phyloP scores from a whole-genome alignment of 148 eudicot species.

The Persicaria tinctoria region DNA sequence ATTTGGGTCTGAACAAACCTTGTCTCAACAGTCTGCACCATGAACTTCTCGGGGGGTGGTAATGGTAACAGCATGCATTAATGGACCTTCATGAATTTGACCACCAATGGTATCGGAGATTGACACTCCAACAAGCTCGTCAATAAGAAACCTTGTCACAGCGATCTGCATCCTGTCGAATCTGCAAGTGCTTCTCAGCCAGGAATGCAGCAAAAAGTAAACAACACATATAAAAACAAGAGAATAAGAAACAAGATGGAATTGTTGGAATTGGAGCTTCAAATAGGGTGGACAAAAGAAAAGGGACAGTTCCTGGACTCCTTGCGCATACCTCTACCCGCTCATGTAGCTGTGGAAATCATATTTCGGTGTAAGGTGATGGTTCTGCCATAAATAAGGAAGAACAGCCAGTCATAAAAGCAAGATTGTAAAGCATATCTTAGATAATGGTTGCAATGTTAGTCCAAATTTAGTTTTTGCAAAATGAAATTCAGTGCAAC shows the following conservation, averaged over 20 bases:
- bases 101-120: not conserved
- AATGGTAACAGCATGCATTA: conserved; percentile 16
- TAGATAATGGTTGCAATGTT: not conserved
- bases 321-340: conserved; percentile 61
- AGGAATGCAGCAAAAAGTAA: conserved; percentile 14
- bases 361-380: conserved; percentile 82
- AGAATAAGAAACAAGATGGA: not conserved
- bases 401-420: not conserved
- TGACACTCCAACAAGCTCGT: conserved; percentile 53
- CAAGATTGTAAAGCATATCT: not conserved
- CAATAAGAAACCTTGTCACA: conserved; percentile 56
- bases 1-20: conserved; percentile 22
- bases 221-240: not conserved
- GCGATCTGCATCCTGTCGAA: conserved; percentile 62
- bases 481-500: not conserved
- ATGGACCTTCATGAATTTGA: conserved; percentile 29
- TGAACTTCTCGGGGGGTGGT: conserved; percentile 3
- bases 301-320: not conserved
- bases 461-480: not conserved
- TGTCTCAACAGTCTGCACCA: conserved; percentile 18
- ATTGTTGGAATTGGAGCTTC: not conserved
- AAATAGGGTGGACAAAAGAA: not conserved
- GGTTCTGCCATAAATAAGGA: conserved; percentile 60
- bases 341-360: conserved; percentile 83
- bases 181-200: conserved; percentile 80